phyloP scores from a whole-genome alignment of 192 early-diverging fungal genomes.

The Backusella circina region DNA sequence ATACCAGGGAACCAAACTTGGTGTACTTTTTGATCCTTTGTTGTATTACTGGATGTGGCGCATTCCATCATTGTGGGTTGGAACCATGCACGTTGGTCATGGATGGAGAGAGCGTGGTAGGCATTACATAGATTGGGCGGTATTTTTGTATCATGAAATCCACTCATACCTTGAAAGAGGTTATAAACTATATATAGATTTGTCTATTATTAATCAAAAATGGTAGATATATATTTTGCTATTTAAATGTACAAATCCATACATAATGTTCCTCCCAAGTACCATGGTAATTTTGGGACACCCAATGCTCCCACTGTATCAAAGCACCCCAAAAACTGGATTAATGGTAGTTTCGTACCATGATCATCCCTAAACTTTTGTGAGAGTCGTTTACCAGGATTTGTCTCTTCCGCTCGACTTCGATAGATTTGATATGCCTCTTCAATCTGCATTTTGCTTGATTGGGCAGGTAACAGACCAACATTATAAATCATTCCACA shows the following conservation, averaged over 20 bases:
- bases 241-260: background rate
- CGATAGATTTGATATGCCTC: conserved; percentile 16
- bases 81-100: conserved; percentile 24
- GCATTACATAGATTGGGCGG: conserved; percentile 11
- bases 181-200: conserved; percentile 4
- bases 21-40: background rate
- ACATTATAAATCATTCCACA: conserved; percentile 25
- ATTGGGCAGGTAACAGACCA: conserved; percentile 9
- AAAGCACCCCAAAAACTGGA: conserved; percentile 22
- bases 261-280: conserved; percentile 19
- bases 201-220: background rate
- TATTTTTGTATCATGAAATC: conserved; percentile 22
- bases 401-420: background rate
- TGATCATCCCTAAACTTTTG: conserved; percentile 1
- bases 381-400: background rate
- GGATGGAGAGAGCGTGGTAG: conserved; percentile 22
- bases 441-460: background rate
- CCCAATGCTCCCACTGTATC: conserved; percentile 20
- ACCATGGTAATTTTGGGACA: conserved; percentile 17
- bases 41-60: background rate
- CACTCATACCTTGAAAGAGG: background rate
- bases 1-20: conserved; percentile 26
- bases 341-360: background rate
- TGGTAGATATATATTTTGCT: too few relatives aligned
- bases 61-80: conserved; percentile 9